These are phyloP conservation scores for Ceratobasidium papillatum DNA, from an alignment of 1,284 basidiomycete species.

Conservation along the genomic window DNA sequence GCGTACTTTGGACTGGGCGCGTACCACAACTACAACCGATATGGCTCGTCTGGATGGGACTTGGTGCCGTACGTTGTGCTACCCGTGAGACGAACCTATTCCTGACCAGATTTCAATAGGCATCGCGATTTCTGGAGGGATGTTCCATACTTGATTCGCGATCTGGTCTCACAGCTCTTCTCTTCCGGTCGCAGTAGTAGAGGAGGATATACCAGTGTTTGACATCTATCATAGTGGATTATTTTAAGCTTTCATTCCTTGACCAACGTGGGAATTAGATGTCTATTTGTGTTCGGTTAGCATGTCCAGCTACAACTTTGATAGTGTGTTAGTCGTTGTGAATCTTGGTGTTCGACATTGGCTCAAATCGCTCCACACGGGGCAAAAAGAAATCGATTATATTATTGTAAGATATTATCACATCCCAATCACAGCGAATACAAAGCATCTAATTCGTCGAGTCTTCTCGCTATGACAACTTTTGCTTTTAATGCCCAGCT, in stretches of 20 bases:
- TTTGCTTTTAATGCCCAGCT: background rate
- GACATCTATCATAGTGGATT: background rate
- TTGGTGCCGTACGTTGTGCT: slow-evolving; percentile 72
- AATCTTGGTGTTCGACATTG: too few species aligned
- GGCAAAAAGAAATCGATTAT: too few species aligned
- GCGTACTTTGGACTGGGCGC: slow-evolving; percentile 78
- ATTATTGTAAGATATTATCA: background rate
- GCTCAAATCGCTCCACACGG: too few species aligned
- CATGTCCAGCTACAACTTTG: too few species aligned
- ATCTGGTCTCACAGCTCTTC: slow-evolving; percentile 78
- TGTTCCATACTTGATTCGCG: slow-evolving; percentile 81
- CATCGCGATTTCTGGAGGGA: slow-evolving; percentile 89
- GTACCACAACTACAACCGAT: slow-evolving; percentile 84
- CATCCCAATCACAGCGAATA: background rate
- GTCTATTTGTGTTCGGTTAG: background rate
- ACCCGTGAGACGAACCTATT: slow-evolving; percentile 22
- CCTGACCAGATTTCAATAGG: slow-evolving; percentile 54
- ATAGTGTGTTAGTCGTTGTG: too few species aligned
- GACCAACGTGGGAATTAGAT: background rate
- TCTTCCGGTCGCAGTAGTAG: slow-evolving; percentile 56
- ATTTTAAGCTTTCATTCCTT: background rate
- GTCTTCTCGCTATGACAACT: background rate
- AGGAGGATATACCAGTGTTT: slow-evolving; percentile 46
- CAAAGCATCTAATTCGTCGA: background rate
- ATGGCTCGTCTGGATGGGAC: slow-evolving; percentile 79